These are phyloP conservation scores for Macrolepiota dolichaula DNA, from an alignment of 768 basidiomycete genomes.

Conservation along the genomic window DNA sequence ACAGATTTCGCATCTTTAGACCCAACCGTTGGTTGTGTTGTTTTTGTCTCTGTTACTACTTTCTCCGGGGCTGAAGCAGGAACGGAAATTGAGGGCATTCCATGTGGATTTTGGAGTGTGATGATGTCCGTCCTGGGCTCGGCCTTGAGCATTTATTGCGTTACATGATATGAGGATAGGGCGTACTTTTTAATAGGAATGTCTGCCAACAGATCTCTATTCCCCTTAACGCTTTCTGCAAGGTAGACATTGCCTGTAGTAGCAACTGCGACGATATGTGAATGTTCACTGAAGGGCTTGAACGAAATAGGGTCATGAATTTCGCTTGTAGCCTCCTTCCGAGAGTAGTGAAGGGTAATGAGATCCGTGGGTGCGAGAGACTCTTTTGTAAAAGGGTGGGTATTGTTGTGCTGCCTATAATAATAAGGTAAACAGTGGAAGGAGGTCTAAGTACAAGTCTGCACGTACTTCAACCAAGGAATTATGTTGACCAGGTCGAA, in stretches of 20 bases:
- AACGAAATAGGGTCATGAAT: constrained; percentile 96
- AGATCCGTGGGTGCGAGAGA: constrained; percentile 69
- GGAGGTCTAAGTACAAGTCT: neutral
- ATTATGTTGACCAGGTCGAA: constrained; percentile 93
- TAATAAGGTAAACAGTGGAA: constrained; percentile 9
- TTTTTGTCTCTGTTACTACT: constrained; percentile 17
- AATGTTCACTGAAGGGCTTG: constrained; percentile 96
- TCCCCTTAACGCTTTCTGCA: constrained; percentile 85
- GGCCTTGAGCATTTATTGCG: constrained; percentile 5
- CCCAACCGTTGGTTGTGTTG: constrained; percentile 25
- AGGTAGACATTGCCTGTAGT: constrained; percentile 93
- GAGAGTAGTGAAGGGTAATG: constrained; percentile 75
- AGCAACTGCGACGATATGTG: constrained; percentile 88
- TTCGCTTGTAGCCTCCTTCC: constrained; percentile 80
- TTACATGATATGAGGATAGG: neutral
- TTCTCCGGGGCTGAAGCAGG: constrained; percentile 21
- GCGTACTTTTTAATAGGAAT: constrained; percentile 78
- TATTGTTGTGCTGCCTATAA: constrained; percentile 75
- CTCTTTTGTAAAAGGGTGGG: constrained; percentile 73
- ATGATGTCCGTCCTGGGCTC: constrained; percentile 76
- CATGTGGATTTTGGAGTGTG: constrained; percentile 91
- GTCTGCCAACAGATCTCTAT: constrained; percentile 84
- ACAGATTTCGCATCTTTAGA: constrained; percentile 16
- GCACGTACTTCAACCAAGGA: constrained; percentile 84
- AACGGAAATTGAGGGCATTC: constrained; percentile 57